These are phyloP conservation scores for Jamesozyma lodderae DNA, from an alignment of 805 yeast genomes.

Conservation along the genomic window DNA sequence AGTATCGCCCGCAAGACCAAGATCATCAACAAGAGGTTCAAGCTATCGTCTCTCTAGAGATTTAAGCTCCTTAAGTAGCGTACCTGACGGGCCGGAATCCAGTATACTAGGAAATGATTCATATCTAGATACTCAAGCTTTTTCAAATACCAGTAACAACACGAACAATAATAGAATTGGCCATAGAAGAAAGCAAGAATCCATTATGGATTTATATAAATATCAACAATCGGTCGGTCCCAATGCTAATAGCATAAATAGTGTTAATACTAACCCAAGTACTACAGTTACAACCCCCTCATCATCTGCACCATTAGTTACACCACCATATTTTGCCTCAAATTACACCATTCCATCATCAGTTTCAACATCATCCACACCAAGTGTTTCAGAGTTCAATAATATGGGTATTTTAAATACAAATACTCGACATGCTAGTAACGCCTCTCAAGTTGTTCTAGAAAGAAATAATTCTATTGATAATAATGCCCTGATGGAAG, in stretches of 20 bases:
- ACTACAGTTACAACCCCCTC: slow-evolving; percentile 8
- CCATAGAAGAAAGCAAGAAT: slow-evolving; percentile 27
- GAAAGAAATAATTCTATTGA: slow-evolving; percentile 8
- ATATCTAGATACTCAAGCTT: slow-evolving; percentile 19
- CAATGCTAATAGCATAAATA: background rate
- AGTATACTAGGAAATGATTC: slow-evolving; percentile 10
- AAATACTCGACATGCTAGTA: slow-evolving; percentile 1
- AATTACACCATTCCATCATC: slow-evolving; percentile 3
- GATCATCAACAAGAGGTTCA: slow-evolving; percentile 23
- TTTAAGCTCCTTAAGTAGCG: slow-evolving; percentile 15
- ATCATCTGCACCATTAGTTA: slow-evolving; percentile 3
- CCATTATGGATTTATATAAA: slow-evolving; percentile 21
- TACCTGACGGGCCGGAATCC: slow-evolving; percentile 11
- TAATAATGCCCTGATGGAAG: slow-evolving; percentile 8
- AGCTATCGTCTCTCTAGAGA: slow-evolving; percentile 25
- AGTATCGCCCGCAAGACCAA: slow-evolving; percentile 26
- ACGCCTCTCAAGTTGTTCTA: slow-evolving; percentile 1
- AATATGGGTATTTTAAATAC: background rate
- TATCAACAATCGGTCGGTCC: too few relatives aligned
- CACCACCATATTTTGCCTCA: slow-evolving; percentile 9
- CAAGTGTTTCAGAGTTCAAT: slow-evolving; percentile 5
- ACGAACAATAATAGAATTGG: slow-evolving; percentile 8
- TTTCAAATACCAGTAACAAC: slow-evolving; percentile 1
- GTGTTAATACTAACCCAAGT: background rate
- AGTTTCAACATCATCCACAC: slow-evolving; percentile 8